Evolutionary conservation across 1,139 yeast species (phyloP), one percentile per base, ranked within the genome.

Genomic region (Yarrowia galli): DNA sequence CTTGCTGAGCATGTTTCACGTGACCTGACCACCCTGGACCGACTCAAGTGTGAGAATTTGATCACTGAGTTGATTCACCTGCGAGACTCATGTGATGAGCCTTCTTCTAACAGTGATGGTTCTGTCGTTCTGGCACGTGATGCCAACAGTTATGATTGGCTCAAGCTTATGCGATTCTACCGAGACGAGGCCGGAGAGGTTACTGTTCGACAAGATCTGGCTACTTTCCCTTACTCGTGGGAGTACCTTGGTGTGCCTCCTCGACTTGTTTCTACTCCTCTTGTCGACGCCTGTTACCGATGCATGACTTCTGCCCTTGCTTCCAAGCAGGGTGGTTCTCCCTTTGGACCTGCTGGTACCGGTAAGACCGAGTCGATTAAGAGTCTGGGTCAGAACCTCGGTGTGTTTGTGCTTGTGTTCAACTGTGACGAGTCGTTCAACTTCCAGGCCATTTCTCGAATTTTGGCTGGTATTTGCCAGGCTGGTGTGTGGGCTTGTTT

Each of bases 261-360:
- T 38, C 84, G 88, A 69, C 80, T 93, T 45, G 97, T 95, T 0
- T 84, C 86, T 68, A 93, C 98, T 0, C 92, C 96, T 1, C 81
- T 92, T 35, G 82, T 91, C 7, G 86, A 86, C 67, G 81, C 83
- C 18, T 86, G 92, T 70, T 91, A 84, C 74, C 75, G 88, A 40
- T 81, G 93, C 0, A 85, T 93, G 87, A 82, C 91, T 0, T 91
- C 89, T 71, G 96, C 98, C 0, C 76, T 92, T 35, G 84, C 85
- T 45, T 92, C 88, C 72, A 84, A 84, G 51, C 80, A 87, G 16
- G 98, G 98, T n/a, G 97, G 97, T 0, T 89, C 97, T 1, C 91
- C 97, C 0, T 88, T 89, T 78, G 99, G 99, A 0, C 98, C 99
- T 1, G 98, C 99, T 3, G 99, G 98, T 64, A 95, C 98, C 0